These are phyloP conservation scores for Gossypium australe DNA, from an alignment of 345 rosid genomes.

Conservation along the genomic window DNA sequence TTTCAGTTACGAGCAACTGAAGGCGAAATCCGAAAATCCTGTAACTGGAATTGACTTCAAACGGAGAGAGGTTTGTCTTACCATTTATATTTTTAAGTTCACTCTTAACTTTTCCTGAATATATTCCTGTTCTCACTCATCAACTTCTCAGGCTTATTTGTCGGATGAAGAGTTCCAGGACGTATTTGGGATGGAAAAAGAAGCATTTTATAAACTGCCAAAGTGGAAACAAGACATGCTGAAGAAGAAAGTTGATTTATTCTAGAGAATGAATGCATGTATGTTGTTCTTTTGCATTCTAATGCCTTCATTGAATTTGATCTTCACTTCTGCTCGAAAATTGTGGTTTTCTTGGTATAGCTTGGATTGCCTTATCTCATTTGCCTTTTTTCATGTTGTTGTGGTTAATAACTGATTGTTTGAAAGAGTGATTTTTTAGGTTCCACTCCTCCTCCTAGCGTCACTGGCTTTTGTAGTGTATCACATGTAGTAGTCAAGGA, in stretches of 20 bases:
- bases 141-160: conserved; percentile 54
- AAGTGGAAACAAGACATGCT: conserved; percentile 96
- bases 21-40: conserved; percentile 82
- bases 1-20: conserved; percentile 82
- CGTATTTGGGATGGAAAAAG: conserved; percentile 68
- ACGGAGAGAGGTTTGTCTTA: conserved; percentile 75
- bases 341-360: conserved; percentile 15
- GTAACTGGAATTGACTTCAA: conserved; percentile 90
- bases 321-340: conserved; percentile 9
- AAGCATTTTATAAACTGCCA: conserved; percentile 72
- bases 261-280: conserved; percentile 33
- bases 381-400: conserved; percentile 7
- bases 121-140: not conserved
- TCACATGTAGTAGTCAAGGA: conserved; percentile 31
- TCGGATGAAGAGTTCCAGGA: conserved; percentile 73
- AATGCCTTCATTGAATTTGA: conserved; percentile 6
- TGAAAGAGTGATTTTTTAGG: conserved; percentile 27
- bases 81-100: not conserved
- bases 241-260: conserved; percentile 79
- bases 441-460: not conserved
- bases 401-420: conserved; percentile 19
- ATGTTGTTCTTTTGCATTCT: conserved; percentile 15
- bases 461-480: conserved; percentile 29
- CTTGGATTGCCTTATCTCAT: conserved; percentile 21
- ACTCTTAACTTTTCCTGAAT: not conserved